phyloP scores from a whole-genome alignment of 352 stramenopile species.

The Globisporangium yorkense region DNA sequence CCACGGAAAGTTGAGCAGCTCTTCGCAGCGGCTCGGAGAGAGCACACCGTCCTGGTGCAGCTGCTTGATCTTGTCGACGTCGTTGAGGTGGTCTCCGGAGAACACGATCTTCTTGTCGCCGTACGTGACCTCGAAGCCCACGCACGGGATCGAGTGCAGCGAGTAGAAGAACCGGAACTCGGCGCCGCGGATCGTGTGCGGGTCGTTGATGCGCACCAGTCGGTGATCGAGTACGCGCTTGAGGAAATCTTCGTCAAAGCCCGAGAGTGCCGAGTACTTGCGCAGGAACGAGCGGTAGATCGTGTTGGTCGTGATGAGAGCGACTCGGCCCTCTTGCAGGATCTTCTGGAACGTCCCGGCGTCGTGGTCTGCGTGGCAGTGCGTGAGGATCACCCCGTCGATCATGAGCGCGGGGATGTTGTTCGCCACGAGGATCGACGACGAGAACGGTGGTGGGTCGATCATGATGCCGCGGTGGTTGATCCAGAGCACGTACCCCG shows the following conservation, averaged over 20 bases:
- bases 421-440: conserved; percentile 77
- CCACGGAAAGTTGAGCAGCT: conserved; percentile 92
- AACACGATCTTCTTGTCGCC: conserved; percentile 94
- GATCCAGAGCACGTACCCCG: conserved; percentile 96
- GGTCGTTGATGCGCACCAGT: conserved; percentile 90
- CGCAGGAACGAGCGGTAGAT: conserved; percentile 96
- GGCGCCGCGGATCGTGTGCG: conserved; percentile 91
- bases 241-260: conserved; percentile 88
- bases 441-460: conserved; percentile 91
- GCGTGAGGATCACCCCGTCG: conserved; percentile 94
- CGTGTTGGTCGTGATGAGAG: conserved; percentile 94
- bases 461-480: conserved; percentile 97
- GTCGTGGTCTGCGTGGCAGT: conserved; percentile 96
- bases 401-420: conserved; percentile 91
- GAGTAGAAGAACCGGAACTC: conserved; percentile 97
- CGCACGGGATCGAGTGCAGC: conserved; percentile 94
- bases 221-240: conserved; percentile 89
- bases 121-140: conserved; percentile 93
- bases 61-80: conserved; percentile 85
- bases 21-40: conserved; percentile 75
- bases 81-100: conserved; percentile 94
- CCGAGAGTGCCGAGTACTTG: conserved; percentile 94
- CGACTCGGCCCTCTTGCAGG: conserved; percentile 90
- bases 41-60: conserved; percentile 84
- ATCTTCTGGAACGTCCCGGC: conserved; percentile 97